Evolutionary conservation across 495 filamentous ascomycete genomes (phyloP).

Genomic region (Penicillium coffeae): DNA sequence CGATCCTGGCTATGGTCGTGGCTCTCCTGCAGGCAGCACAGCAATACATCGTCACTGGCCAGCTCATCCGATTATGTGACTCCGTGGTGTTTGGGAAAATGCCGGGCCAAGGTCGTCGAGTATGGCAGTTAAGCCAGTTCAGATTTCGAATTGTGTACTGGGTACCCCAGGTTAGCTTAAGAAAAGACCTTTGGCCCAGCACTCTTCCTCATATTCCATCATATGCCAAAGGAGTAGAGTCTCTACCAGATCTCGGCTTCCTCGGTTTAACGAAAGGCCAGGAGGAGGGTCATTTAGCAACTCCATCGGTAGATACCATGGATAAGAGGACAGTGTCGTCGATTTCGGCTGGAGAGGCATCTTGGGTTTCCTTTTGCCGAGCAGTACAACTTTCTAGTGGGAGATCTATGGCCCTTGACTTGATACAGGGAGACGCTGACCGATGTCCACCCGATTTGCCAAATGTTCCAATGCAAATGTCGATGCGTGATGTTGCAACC

Average conservation of each 20-base stretch:
- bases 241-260: neutral
- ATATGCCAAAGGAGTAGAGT: neutral
- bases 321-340: neutral
- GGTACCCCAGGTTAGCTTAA: constrained; percentile 2
- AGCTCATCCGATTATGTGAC: constrained; percentile 7
- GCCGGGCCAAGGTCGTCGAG: constrained; percentile 3
- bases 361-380: constrained; percentile 6
- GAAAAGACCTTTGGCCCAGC: constrained; percentile 1
- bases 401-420: constrained; percentile 2
- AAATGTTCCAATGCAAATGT: constrained; percentile 7
- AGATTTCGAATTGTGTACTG: constrained; percentile 3
- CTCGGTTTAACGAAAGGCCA: neutral
- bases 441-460: constrained; percentile 3
- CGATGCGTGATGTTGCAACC: constrained; percentile 4
- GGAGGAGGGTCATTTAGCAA: too few species aligned
- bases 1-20: constrained; percentile 7
- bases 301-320: neutral
- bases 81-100: constrained; percentile 7
- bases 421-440: constrained; percentile 4
- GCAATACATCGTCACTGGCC: constrained; percentile 3
- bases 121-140: constrained; percentile 4
- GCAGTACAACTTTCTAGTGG: constrained; percentile 2
- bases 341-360: constrained; percentile 2
- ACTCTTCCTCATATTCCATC: constrained; percentile 6
- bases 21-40: constrained; percentile 3